A percentile compares a stretch with the other conserved stretches of the same genome.
These are phyloP conservation scores for Lichtheimia corymbifera DNA, from an alignment of 371 early-diverging fungal genomes.

Conservation along the genomic window DNA sequence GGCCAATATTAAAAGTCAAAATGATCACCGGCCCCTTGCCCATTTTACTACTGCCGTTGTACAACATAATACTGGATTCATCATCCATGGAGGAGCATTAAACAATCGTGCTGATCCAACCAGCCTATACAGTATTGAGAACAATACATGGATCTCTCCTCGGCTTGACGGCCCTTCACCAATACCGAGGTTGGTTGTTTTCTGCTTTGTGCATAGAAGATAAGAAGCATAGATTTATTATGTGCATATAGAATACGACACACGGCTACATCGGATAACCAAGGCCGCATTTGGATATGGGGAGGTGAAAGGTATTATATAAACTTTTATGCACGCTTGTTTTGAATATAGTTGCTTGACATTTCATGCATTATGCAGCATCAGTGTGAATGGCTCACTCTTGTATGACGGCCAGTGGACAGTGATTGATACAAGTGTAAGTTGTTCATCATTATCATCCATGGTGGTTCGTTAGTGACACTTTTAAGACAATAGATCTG, in stretches of 20 bases:
- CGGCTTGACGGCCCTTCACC: conserved; percentile 6
- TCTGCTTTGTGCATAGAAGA: background rate
- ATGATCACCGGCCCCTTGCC: conserved; percentile 9
- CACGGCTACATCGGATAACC: conserved; percentile 30
- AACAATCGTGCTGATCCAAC: conserved; percentile 5
- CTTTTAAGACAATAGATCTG: conserved; percentile 5
- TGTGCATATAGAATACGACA: conserved; percentile 27
- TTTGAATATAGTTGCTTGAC: too few species aligned
- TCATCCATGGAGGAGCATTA: conserved; percentile 29
- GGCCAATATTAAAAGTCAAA: conserved; percentile 9
- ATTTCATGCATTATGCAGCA: too few species aligned
- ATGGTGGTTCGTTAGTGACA: too few species aligned
- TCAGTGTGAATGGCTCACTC: too few species aligned
- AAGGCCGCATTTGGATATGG: conserved; percentile 42
- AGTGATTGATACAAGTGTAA: conserved; percentile 33
- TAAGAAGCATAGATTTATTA: background rate
- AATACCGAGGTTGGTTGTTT: conserved; percentile 8
- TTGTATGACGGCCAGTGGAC: conserved; percentile 30
- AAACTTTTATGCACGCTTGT: background rate
- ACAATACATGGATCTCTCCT: conserved; percentile 13
- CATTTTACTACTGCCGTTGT: conserved; percentile 27
- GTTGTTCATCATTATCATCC: conserved; percentile 7
- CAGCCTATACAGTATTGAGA: conserved; percentile 18
- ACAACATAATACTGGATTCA: conserved; percentile 17
- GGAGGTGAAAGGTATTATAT: conserved; percentile 34